Base-by-base conservation (phyloP, 2,329 filamentous ascomycete genomes). In the Coniosporium uncinatum region DNA sequence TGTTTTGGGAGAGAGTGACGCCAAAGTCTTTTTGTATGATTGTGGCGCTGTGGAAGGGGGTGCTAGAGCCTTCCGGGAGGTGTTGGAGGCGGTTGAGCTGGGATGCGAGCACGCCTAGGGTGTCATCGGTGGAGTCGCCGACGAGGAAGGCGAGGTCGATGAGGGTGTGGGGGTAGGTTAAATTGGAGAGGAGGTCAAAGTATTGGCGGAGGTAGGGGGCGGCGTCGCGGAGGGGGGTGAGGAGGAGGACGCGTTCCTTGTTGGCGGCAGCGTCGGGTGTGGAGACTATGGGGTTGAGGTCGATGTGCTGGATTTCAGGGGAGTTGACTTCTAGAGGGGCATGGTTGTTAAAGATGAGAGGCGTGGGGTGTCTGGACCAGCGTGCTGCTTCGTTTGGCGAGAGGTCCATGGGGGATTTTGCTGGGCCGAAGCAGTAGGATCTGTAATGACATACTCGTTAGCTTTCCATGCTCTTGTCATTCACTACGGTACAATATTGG, bases 341-440 rank as follows among this genome's bases (percentile, higher is more conserved):
- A 65, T 97, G 93, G 65, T 91, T 87, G 70, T 98, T 98, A 75
- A 95, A 96, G 50, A 95, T 79, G 52, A 98, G 89, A 38, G 93
- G 93, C 3, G 93, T 97, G 54, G 90, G 83, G 59, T 95, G 90
- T 43, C 81, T 81, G 51, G 86, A 84, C 93, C 93, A 98, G 49
- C 88, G 78, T 47, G 83, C 83, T 63, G 91, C 84, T 61, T 98
- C 93, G 61, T 96, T 96, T 42, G 84, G 71, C 33, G 85, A 80
- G 88, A 98, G 95, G 49, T 93, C 81, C 81, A 95, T 94, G 40
- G 93, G 93, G n/a, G 93, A 80, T 71, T 94, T 96, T 19, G 85
- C 80, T 14, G 93, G 91, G 13, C 93, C 93, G 78, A 89, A 97
- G 72, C 93, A 98, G 69, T 95, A 95, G 67, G 95, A 96, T 67